Evolutionary conservation across 108 stramenopile species (phyloP).

Genomic region (Skeletonema tropicum): DNA sequence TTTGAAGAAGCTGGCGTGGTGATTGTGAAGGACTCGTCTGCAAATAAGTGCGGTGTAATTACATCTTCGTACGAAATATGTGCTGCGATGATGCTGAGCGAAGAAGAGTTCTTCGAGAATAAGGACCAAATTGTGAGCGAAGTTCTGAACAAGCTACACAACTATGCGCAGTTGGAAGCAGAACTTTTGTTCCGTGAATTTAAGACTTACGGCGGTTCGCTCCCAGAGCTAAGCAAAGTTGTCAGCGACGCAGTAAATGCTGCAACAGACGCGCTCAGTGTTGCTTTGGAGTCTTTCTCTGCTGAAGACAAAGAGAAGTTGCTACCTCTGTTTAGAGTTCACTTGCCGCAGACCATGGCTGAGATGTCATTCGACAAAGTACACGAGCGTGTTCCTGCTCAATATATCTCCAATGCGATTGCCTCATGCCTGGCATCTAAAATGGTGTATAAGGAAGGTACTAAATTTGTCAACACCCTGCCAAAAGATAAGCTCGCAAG

Average conservation of each 20-base stretch:
- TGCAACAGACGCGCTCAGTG: conserved; percentile 92
- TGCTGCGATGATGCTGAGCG: conserved; percentile 92
- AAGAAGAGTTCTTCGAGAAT: conserved; percentile 92
- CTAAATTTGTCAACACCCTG: conserved; percentile 86
- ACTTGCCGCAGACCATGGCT: conserved; percentile 91
- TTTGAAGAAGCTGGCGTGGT: conserved; percentile 93
- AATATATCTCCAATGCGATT: conserved; percentile 95
- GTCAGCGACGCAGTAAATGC: conserved; percentile 91
- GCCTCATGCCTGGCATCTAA: conserved; percentile 91
- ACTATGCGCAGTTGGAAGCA: conserved; percentile 89
- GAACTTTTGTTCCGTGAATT: conserved; percentile 97
- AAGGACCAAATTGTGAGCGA: conserved; percentile 93
- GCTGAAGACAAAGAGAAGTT: conserved; percentile 73
- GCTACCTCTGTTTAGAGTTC: conserved; percentile 80
- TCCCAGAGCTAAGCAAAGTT: conserved; percentile 88
- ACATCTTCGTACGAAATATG: conserved; percentile 96
- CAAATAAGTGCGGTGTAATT: conserved; percentile 99
- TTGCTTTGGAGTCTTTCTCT: conserved; percentile 73
- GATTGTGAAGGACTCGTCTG: conserved; percentile 98
- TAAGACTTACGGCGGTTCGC: conserved; percentile 72
- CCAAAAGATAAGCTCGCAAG: conserved; percentile 67
- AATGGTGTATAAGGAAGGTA: conserved; percentile 97
- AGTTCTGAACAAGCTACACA: conserved; percentile 88
- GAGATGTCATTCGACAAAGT: conserved; percentile 85
- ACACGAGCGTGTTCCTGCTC: conserved; percentile 77